phyloP scores from a whole-genome alignment of 2,329 filamentous ascomycete genomes.

The Nemania sp. region DNA sequence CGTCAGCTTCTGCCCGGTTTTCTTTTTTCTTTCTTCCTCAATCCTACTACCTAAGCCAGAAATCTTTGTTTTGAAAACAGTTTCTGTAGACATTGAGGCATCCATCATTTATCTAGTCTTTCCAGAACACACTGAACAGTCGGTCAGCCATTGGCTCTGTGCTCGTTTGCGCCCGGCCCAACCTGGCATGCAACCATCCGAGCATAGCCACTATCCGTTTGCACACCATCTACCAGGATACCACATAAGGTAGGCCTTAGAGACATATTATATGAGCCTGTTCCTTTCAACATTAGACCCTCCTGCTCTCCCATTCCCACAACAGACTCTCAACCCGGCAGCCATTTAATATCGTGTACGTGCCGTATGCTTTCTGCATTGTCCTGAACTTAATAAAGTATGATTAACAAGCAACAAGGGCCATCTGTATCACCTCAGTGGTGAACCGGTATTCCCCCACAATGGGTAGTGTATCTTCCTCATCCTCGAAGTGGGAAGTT shows the following conservation, averaged over 20 bases:
- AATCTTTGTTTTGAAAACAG: not conserved
- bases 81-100: not conserved
- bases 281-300: not conserved
- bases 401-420: not conserved
- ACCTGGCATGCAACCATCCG: not conserved
- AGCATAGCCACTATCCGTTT: slow-evolving; percentile 7
- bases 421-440: not conserved
- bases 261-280: not conserved
- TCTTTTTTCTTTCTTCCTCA: too few relatives aligned
- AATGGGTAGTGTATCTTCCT: not conserved
- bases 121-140: not conserved
- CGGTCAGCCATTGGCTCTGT: not conserved
- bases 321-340: not conserved
- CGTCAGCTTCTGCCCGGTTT: too few relatives aligned
- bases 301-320: not conserved
- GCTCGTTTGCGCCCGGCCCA: not conserved
- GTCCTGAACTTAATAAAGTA: not conserved
- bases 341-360: too few relatives aligned
- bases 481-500: not conserved
- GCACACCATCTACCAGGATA: not conserved
- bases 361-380: not conserved
- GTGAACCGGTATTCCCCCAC: not conserved
- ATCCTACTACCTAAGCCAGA: too few relatives aligned
- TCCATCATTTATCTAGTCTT: not conserved
- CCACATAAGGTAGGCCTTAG: not conserved